phyloP scores from a whole-genome alignment of 2,329 filamentous ascomycete genomes.

The Exophiala sp. region DNA sequence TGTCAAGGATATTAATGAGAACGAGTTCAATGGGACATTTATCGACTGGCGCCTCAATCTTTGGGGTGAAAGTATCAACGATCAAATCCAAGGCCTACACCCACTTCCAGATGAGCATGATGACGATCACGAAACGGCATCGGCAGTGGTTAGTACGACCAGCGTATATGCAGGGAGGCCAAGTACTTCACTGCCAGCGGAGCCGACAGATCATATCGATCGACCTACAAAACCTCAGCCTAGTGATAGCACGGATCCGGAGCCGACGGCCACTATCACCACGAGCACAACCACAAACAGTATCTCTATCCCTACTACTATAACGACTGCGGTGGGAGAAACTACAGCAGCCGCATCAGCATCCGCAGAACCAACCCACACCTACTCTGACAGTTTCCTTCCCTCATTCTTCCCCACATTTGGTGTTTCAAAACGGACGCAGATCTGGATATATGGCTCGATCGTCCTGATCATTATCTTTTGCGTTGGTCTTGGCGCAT shows the following conservation, averaged over 20 bases:
- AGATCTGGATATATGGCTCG: constrained; percentile 90
- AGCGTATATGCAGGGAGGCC: constrained; percentile 49
- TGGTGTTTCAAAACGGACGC: constrained; percentile 78
- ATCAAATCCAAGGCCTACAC: constrained; percentile 65
- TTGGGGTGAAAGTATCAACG: constrained; percentile 85
- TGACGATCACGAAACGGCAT: constrained; percentile 67
- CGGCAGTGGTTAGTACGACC: constrained; percentile 60
- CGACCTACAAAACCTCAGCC: constrained; percentile 63
- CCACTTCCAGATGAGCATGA: constrained; percentile 81
- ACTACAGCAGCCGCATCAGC: too few relatives aligned
- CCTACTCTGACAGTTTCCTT: constrained; percentile 57
- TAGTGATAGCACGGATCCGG: constrained; percentile 30
- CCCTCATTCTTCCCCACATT: constrained; percentile 89
- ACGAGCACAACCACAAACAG: constrained; percentile 26
- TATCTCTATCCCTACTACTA: constrained; percentile 32
- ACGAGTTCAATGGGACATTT: constrained; percentile 73
- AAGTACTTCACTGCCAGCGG: constrained; percentile 43
- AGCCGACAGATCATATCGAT: constrained; percentile 62
- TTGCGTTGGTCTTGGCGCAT: constrained; percentile 74
- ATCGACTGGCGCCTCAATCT: constrained; percentile 90
- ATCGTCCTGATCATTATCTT: constrained; percentile 81
- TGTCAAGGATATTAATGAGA: constrained; percentile 77
- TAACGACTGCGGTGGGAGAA: constrained; percentile 27
- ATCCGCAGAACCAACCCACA: constrained; percentile 27
- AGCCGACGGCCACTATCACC: constrained; percentile 27